Percentiles rank a stretch among this genome's conserved stretches.
phyloP scores from a whole-genome alignment of 495 filamentous ascomycete genomes.

The Talaromyces thailandensis region DNA sequence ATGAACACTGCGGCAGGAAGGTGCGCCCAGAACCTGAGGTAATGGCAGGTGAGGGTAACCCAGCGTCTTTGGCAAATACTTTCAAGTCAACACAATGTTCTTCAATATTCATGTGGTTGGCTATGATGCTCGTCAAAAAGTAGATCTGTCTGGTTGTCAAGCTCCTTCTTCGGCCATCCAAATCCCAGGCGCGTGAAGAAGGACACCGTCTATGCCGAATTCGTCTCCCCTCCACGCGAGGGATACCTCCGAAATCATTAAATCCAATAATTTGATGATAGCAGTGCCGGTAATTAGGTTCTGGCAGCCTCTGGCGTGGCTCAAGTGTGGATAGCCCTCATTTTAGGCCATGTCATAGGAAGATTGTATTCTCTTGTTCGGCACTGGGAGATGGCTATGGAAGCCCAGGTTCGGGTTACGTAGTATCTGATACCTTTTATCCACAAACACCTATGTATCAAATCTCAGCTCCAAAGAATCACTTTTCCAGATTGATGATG shows the following conservation, averaged over 20 bases:
- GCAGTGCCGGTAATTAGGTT: not conserved
- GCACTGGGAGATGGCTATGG: not conserved
- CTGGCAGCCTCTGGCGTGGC: not conserved
- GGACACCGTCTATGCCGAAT: conserved; percentile 17
- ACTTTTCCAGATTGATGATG: no score
- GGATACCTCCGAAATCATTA: not conserved
- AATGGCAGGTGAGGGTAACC: no score
- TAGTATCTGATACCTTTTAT: not conserved
- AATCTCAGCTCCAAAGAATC: no score
- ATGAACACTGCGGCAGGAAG: not conserved
- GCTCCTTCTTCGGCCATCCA: conserved; percentile 20
- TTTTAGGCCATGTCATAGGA: not conserved
- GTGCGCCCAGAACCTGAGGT: not conserved
- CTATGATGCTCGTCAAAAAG: no score
- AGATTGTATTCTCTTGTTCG: not conserved
- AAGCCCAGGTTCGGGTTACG: not conserved
- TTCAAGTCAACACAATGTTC: not conserved
- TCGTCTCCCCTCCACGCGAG: conserved; percentile 18
- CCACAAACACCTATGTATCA: no score
- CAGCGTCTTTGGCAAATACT: not conserved
- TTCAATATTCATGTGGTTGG: conserved; percentile 14
- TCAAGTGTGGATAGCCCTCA: not conserved
- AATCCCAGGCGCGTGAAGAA: conserved; percentile 18
- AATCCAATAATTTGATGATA: not conserved
- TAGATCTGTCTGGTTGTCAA: conserved; percentile 2